Evolutionary conservation across 768 basidiomycete species (phyloP), one percentile per base, ranked within the genome.

Genomic region (Suillus weaverae): DNA sequence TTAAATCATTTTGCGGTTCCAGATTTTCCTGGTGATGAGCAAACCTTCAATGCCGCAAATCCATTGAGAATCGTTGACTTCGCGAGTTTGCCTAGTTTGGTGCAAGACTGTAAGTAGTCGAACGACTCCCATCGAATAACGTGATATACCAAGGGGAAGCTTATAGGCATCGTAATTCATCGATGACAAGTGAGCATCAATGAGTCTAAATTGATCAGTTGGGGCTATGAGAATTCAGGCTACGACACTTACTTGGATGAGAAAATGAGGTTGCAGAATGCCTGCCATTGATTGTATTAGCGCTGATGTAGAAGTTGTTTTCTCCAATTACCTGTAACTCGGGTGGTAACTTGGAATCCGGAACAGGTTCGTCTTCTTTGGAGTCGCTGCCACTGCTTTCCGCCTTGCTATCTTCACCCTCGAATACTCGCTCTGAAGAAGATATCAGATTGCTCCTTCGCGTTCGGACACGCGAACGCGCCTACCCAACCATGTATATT

Each of bases 101-200:
- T 59, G n/a, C 44, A 46, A 46, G 44, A 46, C n/a, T 22, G 18
- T 68, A 9, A 54, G n/a, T 26, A 7, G 13, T 20, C 14, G 60
- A 8, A 57, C 60, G 22, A 53, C 18, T 35, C 43, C 4, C 1
- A 33, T 14, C 7, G 39, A 6, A 50, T 10, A 59, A 3, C n/a
- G 11, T 20, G 14, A 54, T 67, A 53, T 71, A 81, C 86, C 87
- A 20, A 88, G 81, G 18, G 87, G 87, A 30, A 88, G 79, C 68
- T 88, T 88, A 68, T 83, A 83, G 5, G 86, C 87, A 69, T 88
- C 87, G 66, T 88, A 88, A 66, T 88, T 87, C 85, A 88, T 86
- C 6, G 84, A 83, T 18, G 84, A 83, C 70, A 88, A 72, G 50
- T 81, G 79, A 0, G 84, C 85, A 56, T 84, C 80, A 30, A 87